Evolutionary conservation across 148 eudicot genomes (phyloP), one percentile per base, ranked within the genome.

Genomic region (Nepenthes mirabilis): DNA sequence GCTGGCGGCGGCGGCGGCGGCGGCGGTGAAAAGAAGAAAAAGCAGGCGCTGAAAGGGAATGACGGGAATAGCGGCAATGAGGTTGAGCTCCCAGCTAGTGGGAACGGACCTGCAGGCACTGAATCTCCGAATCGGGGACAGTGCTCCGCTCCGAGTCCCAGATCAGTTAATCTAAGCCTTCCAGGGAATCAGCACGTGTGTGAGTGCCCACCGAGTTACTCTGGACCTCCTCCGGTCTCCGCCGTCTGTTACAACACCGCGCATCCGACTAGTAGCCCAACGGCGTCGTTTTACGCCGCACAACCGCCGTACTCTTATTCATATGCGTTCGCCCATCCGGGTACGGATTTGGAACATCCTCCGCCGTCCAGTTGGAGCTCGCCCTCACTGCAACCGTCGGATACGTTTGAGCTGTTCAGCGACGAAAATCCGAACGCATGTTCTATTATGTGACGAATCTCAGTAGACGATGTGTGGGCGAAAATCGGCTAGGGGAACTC

Each of bases 341-440:
- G 78, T 2, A 66, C 62, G 36, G 77, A 64, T 63, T 43, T 62
- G 50, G 80, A 71, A 56, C 58, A 62, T 8, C 43, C 57, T 4
- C 70, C 58, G 34, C 80, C 82, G 47, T 65, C 56, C 3, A 77
- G 72, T 70, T 53, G 56, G 56, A 63, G 62, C 43, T 43, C 60
- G 52, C 36, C 65, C n/a, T 61, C 69, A 1, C 54, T 47, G 33
- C 87, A 70, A 61, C 81, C 88, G 70, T 66, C 76, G 56, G 88
- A 86, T 78, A 68, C 94, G 54, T 80, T 86, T 48, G 94, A 90
- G 74, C 52, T 90, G 43, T 90, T 90, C 66, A 90, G 97, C 52
- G 97, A 90, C 58, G 97, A 90, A 37, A 90, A 90, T 58, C 94
- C 97, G 0, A 86, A 90, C 74, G 94, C 86, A 10, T 90, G 97